Conservation (phyloP, 371 early-diverging fungal species). For the Mucor irregularis region DNA sequence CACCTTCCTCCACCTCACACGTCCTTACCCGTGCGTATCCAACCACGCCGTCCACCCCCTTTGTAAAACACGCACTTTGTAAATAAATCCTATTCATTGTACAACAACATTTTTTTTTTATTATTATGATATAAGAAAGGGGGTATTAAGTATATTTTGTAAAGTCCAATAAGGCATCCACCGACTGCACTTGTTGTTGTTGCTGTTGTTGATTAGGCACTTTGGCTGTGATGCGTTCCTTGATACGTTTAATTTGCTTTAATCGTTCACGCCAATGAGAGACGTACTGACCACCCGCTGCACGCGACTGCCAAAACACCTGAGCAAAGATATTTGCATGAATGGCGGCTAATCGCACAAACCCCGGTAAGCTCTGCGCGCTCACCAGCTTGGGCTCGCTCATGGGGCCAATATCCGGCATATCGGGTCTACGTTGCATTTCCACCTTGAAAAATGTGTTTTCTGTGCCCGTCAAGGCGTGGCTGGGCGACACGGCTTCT, state of each 20-base stretch:
- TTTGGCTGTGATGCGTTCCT: slow-evolving; percentile 44
- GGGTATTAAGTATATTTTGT: slow-evolving; percentile 54
- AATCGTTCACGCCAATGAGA: slow-evolving; percentile 87
- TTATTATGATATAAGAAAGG: neutral
- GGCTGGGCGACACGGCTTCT: slow-evolving; percentile 32
- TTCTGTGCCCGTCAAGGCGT: slow-evolving; percentile 33
- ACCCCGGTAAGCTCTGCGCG: slow-evolving; percentile 71
- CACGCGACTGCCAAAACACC: slow-evolving; percentile 63
- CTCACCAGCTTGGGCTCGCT: slow-evolving; percentile 83
- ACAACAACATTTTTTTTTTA: neutral
- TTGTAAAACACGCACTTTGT: too few species aligned
- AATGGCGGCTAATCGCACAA: slow-evolving; percentile 84
- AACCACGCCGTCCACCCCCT: neutral
- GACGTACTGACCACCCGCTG: slow-evolving; percentile 64
- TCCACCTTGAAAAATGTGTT: slow-evolving; percentile 63
- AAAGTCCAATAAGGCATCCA: slow-evolving; percentile 62
- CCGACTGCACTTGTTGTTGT: too few species aligned
- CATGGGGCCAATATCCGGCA: slow-evolving; percentile 86
- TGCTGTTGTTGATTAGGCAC: slow-evolving; percentile 12
- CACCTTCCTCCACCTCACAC: slow-evolving; percentile 9
- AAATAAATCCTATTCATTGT: too few species aligned
- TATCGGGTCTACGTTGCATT: slow-evolving; percentile 74
- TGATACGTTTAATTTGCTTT: slow-evolving; percentile 82
- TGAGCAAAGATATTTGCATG: slow-evolving; percentile 93
- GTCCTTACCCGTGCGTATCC: slow-evolving; percentile 16